Percentiles rank a stretch among this genome's conserved stretches.
Evolutionary conservation across 306 rosid species (phyloP).

Genomic region (Cajanus cajan): DNA sequence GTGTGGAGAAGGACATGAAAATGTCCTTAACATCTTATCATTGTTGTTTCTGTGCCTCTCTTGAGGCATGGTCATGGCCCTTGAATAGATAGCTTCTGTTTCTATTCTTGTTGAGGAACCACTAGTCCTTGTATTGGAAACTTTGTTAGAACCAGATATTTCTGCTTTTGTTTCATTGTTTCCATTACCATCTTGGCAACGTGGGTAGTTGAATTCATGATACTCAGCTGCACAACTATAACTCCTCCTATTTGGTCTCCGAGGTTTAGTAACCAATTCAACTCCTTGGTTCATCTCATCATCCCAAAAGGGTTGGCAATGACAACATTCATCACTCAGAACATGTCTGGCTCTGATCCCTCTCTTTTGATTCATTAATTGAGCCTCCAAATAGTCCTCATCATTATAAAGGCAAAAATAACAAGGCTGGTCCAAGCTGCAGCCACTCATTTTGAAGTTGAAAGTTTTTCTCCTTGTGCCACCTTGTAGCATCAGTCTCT

Average conservation of each 20-base stretch:
- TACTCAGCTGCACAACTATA: slow-evolving; percentile 23
- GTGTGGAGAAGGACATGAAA: slow-evolving; percentile 48
- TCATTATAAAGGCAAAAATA: slow-evolving; percentile 6
- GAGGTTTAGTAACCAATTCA: slow-evolving; percentile 23
- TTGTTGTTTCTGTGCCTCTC: slow-evolving; percentile 38
- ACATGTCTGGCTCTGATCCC: slow-evolving; percentile 6
- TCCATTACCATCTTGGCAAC: slow-evolving; percentile 20
- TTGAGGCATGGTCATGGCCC: slow-evolving; percentile 63
- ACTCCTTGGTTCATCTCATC: slow-evolving; percentile 25
- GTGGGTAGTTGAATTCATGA: slow-evolving; percentile 39
- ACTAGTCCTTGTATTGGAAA: slow-evolving; percentile 4
- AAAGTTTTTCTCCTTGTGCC: not conserved
- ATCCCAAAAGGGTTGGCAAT: slow-evolving; percentile 10
- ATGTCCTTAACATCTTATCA: slow-evolving; percentile 51
- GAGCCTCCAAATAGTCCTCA: slow-evolving; percentile 17
- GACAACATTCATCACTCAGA: not conserved
- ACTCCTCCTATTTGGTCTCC: slow-evolving; percentile 34
- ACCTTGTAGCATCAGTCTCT: slow-evolving; percentile 25
- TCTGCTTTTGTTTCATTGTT: slow-evolving; percentile 16
- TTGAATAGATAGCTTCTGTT: slow-evolving; percentile 36
- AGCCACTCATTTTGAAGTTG: slow-evolving; percentile 3
- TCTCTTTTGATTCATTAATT: slow-evolving; percentile 26
- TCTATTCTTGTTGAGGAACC: slow-evolving; percentile 32
- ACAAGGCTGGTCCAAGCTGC: slow-evolving; percentile 47
- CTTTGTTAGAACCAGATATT: slow-evolving; percentile 9